These are phyloP conservation scores for Yamadazyma kanchanaburiensis DNA, from an alignment of 1,139 yeast species.

Conservation along the genomic window DNA sequence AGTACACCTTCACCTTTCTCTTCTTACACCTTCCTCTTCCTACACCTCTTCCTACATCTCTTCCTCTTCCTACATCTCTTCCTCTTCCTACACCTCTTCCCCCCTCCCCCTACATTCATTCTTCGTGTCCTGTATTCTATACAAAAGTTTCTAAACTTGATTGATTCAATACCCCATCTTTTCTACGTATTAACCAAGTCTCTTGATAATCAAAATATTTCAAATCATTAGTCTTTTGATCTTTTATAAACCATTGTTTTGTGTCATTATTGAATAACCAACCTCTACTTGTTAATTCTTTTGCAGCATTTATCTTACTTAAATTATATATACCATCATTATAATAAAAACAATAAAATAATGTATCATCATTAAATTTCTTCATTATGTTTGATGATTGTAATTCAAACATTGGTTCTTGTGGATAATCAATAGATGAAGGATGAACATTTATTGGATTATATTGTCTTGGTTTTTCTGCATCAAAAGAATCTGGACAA, in stretches of 20 bases:
- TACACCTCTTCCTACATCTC: too few species aligned
- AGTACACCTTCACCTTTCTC: too few species aligned
- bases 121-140: too few species aligned
- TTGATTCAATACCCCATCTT: conserved; percentile 30
- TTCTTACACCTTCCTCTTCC: too few species aligned
- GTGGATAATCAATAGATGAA: conserved; percentile 88
- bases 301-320: conserved; percentile 72
- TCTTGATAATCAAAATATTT: conserved; percentile 88
- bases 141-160: conserved; percentile 3
- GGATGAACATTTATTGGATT: conserved; percentile 85
- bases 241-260: conserved; percentile 78
- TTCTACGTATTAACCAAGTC: conserved; percentile 83
- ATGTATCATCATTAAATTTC: conserved; percentile 81
- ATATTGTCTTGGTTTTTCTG: conserved; percentile 82
- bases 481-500: conserved; percentile 91
- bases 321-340: conserved; percentile 44
- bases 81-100: too few species aligned
- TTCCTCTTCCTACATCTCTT: too few species aligned
- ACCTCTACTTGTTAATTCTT: conserved; percentile 75
- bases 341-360: conserved; percentile 90
- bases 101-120: too few species aligned
- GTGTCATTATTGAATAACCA: conserved; percentile 83
- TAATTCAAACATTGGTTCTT: conserved; percentile 70
- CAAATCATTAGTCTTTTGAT: conserved; percentile 52
- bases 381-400: conserved; percentile 53